A percentile compares a stretch with the other conserved stretches of the same genome.
Evolutionary conservation across 2,329 filamentous ascomycete species (phyloP).

Genomic region (Xylaria arbuscula): DNA sequence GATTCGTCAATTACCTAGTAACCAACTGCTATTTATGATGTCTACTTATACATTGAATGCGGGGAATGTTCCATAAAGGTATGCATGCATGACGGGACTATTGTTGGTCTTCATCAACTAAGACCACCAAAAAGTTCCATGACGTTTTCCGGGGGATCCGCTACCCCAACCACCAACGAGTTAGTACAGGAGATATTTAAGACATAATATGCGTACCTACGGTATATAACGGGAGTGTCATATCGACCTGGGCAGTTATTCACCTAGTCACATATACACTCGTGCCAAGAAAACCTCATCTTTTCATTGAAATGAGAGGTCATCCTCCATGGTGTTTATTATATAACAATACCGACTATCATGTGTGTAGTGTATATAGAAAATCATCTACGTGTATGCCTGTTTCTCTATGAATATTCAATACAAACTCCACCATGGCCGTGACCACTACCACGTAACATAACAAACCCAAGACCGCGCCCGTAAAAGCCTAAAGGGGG

Average conservation of each 20-base stretch:
- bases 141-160: not conserved
- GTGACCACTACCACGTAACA: not conserved
- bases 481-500: not conserved
- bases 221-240: too few species aligned
- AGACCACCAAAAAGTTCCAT: too few species aligned
- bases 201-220: too few species aligned
- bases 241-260: too few species aligned
- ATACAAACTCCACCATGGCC: not conserved
- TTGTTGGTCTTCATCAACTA: not conserved
- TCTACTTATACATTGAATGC: not conserved
- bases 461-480: not conserved
- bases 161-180: too few species aligned
- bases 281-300: too few species aligned
- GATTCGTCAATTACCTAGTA: constrained; percentile 16
- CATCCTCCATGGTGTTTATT: not conserved
- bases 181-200: too few species aligned
- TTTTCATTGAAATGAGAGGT: not conserved
- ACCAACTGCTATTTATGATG: not conserved
- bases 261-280: too few species aligned
- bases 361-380: not conserved
- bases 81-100: not conserved
- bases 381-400: not conserved
- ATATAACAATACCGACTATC: not conserved
- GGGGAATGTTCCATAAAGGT: not conserved
- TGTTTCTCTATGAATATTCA: constrained; percentile 11